These are phyloP conservation scores for Fusarium sp. DNA, from an alignment of 2,329 filamentous ascomycete genomes.

Conservation along the genomic window DNA sequence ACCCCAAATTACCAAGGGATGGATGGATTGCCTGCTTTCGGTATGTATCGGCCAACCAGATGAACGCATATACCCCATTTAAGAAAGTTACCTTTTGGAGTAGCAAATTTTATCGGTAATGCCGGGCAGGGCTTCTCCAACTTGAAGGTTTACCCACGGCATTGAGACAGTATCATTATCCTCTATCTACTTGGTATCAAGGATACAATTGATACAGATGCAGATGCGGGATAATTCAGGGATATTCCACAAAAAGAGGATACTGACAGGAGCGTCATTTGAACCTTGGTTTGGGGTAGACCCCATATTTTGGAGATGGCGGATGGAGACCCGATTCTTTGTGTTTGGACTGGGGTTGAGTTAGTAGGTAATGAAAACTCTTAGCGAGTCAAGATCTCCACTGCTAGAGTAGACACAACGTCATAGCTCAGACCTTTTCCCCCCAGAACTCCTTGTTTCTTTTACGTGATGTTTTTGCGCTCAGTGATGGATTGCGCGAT, in stretches of 20 bases:
- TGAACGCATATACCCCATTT: not conserved
- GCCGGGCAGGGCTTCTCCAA: not conserved
- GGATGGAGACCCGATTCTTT: constrained; percentile 11
- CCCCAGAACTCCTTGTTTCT: constrained; percentile 2
- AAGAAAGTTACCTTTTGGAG: not conserved
- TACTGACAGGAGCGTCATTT: not conserved
- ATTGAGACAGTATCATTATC: not conserved
- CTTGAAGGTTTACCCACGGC: not conserved
- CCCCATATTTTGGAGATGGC: constrained; percentile 21
- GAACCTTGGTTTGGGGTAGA: constrained; percentile 7
- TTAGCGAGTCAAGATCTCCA: not conserved
- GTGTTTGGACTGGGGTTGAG: not conserved
- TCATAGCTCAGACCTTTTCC: constrained; percentile 13
- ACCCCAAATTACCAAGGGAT: not conserved
- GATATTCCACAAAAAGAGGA: constrained; percentile 24
- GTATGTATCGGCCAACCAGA: not conserved
- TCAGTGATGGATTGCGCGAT: not conserved
- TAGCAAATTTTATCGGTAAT: not conserved
- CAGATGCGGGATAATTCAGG: constrained; percentile 2
- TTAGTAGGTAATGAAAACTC: constrained; percentile 25
- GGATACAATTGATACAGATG: not conserved
- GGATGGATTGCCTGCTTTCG: not conserved
- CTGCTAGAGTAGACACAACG: constrained; percentile 23
- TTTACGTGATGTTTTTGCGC: constrained; percentile 29
- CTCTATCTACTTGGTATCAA: too few relatives aligned